Evolutionary conservation across 2,329 filamentous ascomycete species (phyloP), one percentile per base, ranked within the genome.

Genomic region (Epichloe baconii): DNA sequence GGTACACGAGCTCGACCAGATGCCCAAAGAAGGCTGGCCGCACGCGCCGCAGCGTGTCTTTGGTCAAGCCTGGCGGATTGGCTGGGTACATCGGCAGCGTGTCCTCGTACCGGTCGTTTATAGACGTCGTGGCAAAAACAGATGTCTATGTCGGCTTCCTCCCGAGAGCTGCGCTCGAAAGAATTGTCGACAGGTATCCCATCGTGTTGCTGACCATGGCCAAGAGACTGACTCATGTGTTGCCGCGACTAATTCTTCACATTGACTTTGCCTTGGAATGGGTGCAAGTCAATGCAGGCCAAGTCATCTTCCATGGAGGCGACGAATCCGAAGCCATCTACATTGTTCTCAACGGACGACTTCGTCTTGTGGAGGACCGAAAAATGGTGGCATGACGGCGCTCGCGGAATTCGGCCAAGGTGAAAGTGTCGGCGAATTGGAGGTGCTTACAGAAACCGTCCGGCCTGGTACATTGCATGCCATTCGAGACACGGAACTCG

Each of bases 251-350:
- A 49, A 90, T 98, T 55, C 74, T 96, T 15, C 93, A 98, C 62
- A 97, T 98, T 56, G 93, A 98, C 66, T 98, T 98, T 69, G 93
- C 93, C 4, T 75, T 98, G 17, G 94, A 98, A 71, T 98, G 94
- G 93, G 83, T 96, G 3, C 94, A 98, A 63, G 89, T 98, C 54
- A 89, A 88, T 66, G 88, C 93, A 3, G 90, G 93, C 0, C 89
- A 98, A 63, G 86, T 96, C 10, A 86, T 98, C 37, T 95, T 94
- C 64, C 88, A 95, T 57, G 86, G 95, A 66, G 83, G 83, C 2
- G 90, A 98, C 57, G 93, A 97, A 57, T 98, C 93, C 61, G 93
- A 98, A 66, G 91, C 94, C 1, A 98, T 98, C 41, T 98, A 97
- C 61, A 90, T 98, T 54, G 93, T 98, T 2, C 77, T 98, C 15